A percentile compares a stretch with the other conserved stretches of the same genome.
These are phyloP conservation scores for Tuber indicum DNA, from an alignment of 495 filamentous ascomycete genomes.

Conservation along the genomic window DNA sequence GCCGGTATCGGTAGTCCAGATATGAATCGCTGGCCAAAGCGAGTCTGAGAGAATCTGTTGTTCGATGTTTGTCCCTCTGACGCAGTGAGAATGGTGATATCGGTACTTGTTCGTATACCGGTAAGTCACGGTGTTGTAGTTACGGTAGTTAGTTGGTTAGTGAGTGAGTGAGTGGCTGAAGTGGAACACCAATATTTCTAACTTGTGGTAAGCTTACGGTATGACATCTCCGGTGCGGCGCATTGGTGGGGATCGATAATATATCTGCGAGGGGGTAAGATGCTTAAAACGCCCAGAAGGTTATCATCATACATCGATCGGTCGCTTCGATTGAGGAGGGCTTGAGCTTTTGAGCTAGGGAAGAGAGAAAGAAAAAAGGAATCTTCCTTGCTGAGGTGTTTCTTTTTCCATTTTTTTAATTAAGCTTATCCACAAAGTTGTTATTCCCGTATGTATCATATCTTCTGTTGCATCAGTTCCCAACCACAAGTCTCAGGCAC, in stretches of 20 bases:
- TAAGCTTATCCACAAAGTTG: slow-evolving; percentile 1
- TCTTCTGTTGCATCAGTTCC: neutral
- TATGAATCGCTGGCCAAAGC: neutral
- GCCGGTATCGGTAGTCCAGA: neutral
- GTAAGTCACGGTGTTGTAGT: neutral
- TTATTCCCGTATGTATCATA: neutral
- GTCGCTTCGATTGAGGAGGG: neutral
- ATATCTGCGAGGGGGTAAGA: neutral
- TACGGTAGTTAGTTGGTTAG: neutral
- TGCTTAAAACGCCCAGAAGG: neutral
- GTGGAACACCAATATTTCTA: neutral
- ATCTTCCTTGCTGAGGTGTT: slow-evolving; percentile 1
- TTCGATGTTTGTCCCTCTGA: neutral
- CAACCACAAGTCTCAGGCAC: neutral
- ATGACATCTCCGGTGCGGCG: neutral
- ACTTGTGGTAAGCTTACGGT: neutral
- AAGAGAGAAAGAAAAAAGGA: neutral
- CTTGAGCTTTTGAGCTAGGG: neutral
- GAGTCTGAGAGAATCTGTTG: neutral
- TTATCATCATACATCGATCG: neutral
- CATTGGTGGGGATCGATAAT: neutral
- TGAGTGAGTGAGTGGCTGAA: neutral
- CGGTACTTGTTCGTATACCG: neutral
- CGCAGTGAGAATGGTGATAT: neutral
- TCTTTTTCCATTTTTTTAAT: slow-evolving; percentile 6